Base-by-base conservation (phyloP, 1,139 yeast genomes). In the Scheffersomyces segobiensis region DNA sequence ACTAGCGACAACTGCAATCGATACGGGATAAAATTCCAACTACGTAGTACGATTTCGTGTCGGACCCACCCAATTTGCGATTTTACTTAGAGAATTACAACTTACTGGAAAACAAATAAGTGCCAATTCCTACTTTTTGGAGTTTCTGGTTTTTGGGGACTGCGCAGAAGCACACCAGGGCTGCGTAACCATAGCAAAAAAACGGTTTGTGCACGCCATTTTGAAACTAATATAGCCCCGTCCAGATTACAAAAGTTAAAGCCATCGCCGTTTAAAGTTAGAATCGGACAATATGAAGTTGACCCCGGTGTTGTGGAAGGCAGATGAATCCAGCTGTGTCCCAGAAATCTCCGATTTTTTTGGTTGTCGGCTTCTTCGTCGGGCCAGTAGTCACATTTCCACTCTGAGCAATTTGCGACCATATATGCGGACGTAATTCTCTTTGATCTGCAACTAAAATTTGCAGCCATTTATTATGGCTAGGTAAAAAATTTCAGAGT, bases 381-480 rank as follows among this genome's bases (percentile, higher is more conserved):
- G 50, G 50, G 53, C 51, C 53, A 50, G 49, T 50, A 24, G 24
- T 12, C 32, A 18, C 48, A 50, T 52, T 39, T 42, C 32, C 47
- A 22, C 18, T 21, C 21, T 18, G 32, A 47, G 52, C 57, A 55
- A 48, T 55, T 52, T 52, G 57, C 57, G 49, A 50, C 57, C 57
- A 55, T 47, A 46, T 55, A 46, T 21, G n/a, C 42, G 21, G 18
- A 50, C 42, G 20, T 49, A 20, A n/a, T 20, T 49, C 21, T 49
- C 50, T 3, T 49, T 6, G n/a, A 49, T 49, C 18, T 46, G 42
- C 52, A 56, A 42, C 39, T 21, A 49, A 51, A 59, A 56, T 60
- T 60, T 60, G 62, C 62, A 60, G 62, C 62, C 62, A 60, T 60
- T 57, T 58, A 39, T 42, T 49, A 50, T 42, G 10, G 58, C 20